These are phyloP conservation scores for Gnomoniopsis sp. DNA, from an alignment of 2,329 filamentous ascomycete species.

Conservation along the genomic window DNA sequence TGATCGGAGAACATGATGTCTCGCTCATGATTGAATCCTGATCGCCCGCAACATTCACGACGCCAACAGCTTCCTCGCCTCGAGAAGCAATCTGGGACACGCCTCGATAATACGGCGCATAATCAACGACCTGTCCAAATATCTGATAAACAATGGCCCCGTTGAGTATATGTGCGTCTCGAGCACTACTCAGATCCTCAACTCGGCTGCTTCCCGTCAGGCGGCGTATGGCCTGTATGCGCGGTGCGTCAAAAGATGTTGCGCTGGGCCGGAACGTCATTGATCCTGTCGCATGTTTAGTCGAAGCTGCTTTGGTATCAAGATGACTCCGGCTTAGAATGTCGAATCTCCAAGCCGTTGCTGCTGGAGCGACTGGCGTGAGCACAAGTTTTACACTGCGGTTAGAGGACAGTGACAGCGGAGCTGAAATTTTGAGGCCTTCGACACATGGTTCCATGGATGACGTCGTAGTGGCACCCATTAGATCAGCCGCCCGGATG, in stretches of 20 bases:
- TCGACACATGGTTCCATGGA: no score
- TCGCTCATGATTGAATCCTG: neutral
- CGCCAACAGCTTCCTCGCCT: conserved; percentile 15
- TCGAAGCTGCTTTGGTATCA: neutral
- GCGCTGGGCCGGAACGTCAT: no score
- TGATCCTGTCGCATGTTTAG: conserved; percentile 2
- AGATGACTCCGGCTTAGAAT: neutral
- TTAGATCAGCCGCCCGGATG: conserved; percentile 15
- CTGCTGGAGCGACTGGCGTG: neutral
- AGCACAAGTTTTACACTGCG: neutral
- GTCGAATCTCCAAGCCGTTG: neutral
- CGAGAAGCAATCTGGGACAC: conserved; percentile 12
- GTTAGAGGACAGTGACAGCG: neutral
- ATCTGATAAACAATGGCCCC: conserved; percentile 32
- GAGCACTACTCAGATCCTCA: neutral
- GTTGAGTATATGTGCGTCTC: no score
- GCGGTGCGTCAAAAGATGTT: no score
- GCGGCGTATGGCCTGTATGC: neutral
- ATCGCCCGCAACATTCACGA: conserved; percentile 11
- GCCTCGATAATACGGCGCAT: conserved; percentile 16
- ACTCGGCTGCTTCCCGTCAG: neutral
- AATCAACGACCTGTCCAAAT: conserved; percentile 16
- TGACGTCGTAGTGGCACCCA: neutral
- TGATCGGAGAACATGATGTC: conserved; percentile 12
- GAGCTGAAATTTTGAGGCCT: neutral